Conservation (phyloP, 495 filamentous ascomycete species). For the Hapsidospora chrysogenum region DNA sequence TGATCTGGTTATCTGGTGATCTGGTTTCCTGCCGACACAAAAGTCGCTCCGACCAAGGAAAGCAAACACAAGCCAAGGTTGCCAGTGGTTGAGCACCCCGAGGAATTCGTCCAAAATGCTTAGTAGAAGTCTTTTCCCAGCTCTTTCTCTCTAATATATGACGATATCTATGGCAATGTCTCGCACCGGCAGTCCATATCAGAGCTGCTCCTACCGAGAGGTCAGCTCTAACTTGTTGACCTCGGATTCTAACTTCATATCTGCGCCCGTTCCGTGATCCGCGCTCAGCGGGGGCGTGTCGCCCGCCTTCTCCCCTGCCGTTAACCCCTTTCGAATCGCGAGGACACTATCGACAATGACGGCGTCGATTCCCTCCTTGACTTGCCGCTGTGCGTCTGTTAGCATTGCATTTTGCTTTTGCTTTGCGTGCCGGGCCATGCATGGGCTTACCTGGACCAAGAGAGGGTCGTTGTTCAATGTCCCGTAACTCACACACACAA, state of each 20-base stretch:
- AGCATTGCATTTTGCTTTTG: conserved; percentile 4
- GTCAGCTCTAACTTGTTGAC: no score
- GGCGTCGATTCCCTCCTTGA: conserved; percentile 62
- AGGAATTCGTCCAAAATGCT: no score
- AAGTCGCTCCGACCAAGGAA: no score
- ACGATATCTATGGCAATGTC: no score
- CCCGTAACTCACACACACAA: conserved; percentile 96
- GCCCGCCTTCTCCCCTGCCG: not conserved
- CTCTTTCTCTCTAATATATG: no score
- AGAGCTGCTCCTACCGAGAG: no score
- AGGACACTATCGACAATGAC: conserved; percentile 25
- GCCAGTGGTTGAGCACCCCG: no score
- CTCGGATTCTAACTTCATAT: not conserved
- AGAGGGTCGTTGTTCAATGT: conserved; percentile 68
- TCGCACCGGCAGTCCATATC: no score
- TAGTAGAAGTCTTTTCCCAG: no score
- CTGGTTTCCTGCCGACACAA: no score
- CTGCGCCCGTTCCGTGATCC: not conserved
- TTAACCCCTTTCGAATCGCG: conserved; percentile 4
- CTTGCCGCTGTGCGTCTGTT: conserved; percentile 50
- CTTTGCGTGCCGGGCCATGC: not conserved
- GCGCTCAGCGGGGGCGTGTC: not conserved
- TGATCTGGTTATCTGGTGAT: no score
- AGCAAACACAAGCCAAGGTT: no score
- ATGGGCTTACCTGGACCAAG: conserved; percentile 58